Percentiles rank a stretch among this genome's conserved stretches.
Evolutionary conservation across 2,329 filamentous ascomycete species (phyloP).

Genomic region (Xylaria digitata): DNA sequence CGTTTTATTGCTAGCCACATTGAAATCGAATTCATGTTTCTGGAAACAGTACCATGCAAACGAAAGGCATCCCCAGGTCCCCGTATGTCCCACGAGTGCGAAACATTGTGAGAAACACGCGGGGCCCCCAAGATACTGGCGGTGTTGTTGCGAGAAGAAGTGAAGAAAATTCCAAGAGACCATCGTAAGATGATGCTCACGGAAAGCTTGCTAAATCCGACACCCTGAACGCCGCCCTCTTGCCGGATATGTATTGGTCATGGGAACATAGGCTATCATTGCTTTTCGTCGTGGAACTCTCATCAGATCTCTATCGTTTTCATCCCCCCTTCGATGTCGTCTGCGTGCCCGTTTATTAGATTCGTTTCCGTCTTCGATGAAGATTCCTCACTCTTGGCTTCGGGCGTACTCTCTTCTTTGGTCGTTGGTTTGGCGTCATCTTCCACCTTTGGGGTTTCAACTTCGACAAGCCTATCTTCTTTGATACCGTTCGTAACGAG

Average conservation of each 20-base stretch:
- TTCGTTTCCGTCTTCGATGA: slow-evolving; percentile 45
- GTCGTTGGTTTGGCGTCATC: slow-evolving; percentile 54
- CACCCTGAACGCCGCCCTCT: slow-evolving; percentile 46
- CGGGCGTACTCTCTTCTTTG: slow-evolving; percentile 45
- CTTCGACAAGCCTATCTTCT: slow-evolving; percentile 65
- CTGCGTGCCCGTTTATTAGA: slow-evolving; percentile 56
- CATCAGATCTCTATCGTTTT: slow-evolving; percentile 71
- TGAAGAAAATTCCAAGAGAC: slow-evolving; percentile 24
- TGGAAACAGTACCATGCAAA: slow-evolving; percentile 13
- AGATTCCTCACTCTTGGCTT: slow-evolving; percentile 54
- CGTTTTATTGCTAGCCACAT: neutral
- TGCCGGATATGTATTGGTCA: slow-evolving; percentile 46
- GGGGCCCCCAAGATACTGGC: slow-evolving; percentile 24
- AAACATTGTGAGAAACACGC: slow-evolving; percentile 27
- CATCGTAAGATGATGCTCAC: slow-evolving; percentile 37
- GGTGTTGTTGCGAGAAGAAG: slow-evolving; percentile 6
- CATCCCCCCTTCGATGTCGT: slow-evolving; percentile 63
- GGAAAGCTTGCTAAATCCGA: slow-evolving; percentile 38
- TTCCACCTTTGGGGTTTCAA: slow-evolving; percentile 64
- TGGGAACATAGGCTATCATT: slow-evolving; percentile 46
- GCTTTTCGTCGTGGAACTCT: slow-evolving; percentile 43
- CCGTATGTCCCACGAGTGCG: slow-evolving; percentile 28
- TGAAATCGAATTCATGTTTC: slow-evolving; percentile 5
- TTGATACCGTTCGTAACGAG: slow-evolving; percentile 53
- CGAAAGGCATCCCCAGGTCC: slow-evolving; percentile 31